phyloP scores from a whole-genome alignment of 73 alveolate species.

The Paramecium sonneborni region DNA sequence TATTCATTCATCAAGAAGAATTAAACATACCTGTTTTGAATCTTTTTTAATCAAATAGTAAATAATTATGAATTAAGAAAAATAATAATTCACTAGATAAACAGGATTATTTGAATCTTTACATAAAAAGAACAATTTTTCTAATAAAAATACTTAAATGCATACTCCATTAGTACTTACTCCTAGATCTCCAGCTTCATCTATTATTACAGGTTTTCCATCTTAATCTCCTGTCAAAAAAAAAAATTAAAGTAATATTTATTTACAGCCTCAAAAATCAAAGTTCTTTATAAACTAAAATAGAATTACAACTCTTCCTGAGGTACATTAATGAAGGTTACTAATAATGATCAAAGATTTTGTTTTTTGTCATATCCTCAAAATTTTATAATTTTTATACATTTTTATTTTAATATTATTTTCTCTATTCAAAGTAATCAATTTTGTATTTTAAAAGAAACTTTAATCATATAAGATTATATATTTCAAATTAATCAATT shows the following conservation, averaged over 20 bases:
- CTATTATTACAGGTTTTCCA: background rate
- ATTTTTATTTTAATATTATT: too few relatives aligned
- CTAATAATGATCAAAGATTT: background rate
- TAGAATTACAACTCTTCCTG: conserved; percentile 24
- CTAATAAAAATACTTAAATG: background rate
- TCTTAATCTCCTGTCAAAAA: background rate
- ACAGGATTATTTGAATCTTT: background rate
- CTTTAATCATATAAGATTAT: too few relatives aligned
- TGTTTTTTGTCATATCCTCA: background rate
- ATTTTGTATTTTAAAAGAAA: too few relatives aligned
- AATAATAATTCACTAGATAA: background rate
- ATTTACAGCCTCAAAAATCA: background rate
- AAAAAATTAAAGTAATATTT: background rate
- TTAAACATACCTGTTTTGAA: background rate
- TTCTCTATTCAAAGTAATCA: too few relatives aligned
- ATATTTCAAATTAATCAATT: too few relatives aligned
- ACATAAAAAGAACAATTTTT: background rate
- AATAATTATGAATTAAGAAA: background rate
- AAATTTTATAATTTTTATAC: too few relatives aligned
- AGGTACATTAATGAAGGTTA: background rate
- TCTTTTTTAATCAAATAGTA: background rate
- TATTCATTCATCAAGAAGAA: background rate
- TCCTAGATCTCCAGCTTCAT: conserved; percentile 45
- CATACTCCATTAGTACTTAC: background rate
- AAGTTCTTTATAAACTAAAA: background rate